A percentile compares a stretch with the other conserved stretches of the same genome.
Conservation (phyloP, 345 rosid genomes). For the Brassica juncea region DNA sequence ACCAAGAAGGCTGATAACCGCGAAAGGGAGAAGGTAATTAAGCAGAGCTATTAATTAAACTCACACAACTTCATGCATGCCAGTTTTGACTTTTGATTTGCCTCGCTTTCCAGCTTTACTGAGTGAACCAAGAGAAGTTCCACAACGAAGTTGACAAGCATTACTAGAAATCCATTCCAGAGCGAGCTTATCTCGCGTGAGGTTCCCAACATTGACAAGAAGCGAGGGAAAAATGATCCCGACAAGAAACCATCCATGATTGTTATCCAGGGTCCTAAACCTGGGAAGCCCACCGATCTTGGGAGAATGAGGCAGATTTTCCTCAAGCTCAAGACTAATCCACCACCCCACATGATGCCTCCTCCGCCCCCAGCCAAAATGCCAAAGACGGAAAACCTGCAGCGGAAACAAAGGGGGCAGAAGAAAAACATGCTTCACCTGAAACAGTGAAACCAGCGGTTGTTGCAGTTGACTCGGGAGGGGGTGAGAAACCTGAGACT, state of each 20-base stretch:
- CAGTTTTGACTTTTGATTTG: no score
- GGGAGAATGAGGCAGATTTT: constrained; percentile 85
- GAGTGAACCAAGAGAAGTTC: no score
- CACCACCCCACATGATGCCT: constrained; percentile 91
- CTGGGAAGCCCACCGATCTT: constrained; percentile 89
- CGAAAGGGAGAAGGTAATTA: constrained; percentile 79
- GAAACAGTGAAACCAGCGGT: constrained; percentile 34
- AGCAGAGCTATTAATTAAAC: not conserved
- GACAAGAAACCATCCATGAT: constrained; percentile 66
- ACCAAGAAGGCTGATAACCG: constrained; percentile 76
- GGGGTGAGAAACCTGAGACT: constrained; percentile 36
- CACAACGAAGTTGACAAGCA: no score
- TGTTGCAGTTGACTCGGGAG: no score
- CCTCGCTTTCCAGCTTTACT: no score
- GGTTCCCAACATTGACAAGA: constrained; percentile 28
- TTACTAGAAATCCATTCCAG: no score
- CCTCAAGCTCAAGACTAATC: constrained; percentile 74
- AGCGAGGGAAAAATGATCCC: no score
- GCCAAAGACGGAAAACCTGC: constrained; percentile 9
- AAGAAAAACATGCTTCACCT: not conserved
- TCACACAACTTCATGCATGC: constrained; percentile 36
- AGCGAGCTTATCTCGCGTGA: constrained; percentile 80
- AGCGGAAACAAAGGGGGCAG: constrained; percentile 39
- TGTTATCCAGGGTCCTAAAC: constrained; percentile 89
- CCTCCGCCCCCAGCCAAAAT: constrained; percentile 40